A percentile compares a stretch with the other conserved stretches of the same genome.
These are phyloP conservation scores for Salix purpurea DNA, from an alignment of 345 rosid species.

Conservation along the genomic window DNA sequence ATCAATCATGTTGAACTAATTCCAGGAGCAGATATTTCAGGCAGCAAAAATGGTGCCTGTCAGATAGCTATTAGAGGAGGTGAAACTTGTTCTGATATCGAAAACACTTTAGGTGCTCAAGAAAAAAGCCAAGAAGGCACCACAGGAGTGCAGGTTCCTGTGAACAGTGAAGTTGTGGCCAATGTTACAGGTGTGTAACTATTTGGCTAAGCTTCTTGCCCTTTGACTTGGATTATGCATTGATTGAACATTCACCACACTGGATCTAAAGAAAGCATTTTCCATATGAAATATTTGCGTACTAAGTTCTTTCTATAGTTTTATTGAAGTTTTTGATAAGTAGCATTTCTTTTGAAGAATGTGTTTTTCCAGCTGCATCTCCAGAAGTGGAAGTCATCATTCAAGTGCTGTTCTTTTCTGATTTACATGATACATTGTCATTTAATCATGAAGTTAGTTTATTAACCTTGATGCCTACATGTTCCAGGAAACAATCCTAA, in stretches of 20 bases:
- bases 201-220: not conserved
- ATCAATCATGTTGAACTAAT: constrained; percentile 9
- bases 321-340: not conserved
- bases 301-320: not conserved
- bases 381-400: constrained; percentile 2
- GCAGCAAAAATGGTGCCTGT: not conserved
- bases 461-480: constrained; percentile 7
- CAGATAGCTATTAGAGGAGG: not conserved
- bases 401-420: constrained; percentile 6
- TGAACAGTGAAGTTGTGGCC: constrained; percentile 24
- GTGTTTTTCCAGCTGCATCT: constrained; percentile 1
- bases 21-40: constrained; percentile 5
- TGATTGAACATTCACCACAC: not conserved
- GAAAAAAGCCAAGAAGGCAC: not conserved
- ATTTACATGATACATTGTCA: constrained; percentile 3
- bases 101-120: not conserved
- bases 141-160: constrained; percentile 16
- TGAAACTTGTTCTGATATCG: constrained; percentile 9
- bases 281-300: not conserved
- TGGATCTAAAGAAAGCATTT: not conserved
- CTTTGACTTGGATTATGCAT: not conserved
- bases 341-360: not conserved
- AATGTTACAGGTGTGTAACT: constrained; percentile 32
- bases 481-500: constrained; percentile 37
- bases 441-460: not conserved